Evolutionary conservation across 768 basidiomycete genomes (phyloP).

Genomic region (Rossbeevera mucosa): DNA sequence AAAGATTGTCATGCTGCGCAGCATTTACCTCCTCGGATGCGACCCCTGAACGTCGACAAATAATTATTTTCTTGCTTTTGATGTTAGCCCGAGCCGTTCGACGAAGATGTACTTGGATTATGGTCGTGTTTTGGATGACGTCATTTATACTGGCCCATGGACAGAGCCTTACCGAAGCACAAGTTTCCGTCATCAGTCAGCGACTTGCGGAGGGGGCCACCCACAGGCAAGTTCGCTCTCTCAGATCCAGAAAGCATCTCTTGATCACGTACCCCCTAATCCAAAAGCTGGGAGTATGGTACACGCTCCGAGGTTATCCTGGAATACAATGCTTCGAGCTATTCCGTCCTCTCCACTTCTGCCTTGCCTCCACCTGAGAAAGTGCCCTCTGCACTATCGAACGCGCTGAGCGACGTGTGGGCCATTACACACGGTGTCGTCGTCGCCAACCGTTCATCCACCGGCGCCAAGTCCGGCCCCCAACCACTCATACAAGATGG

Average conservation of each 20-base stretch:
- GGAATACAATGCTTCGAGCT: conserved; percentile 43
- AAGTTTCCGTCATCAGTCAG: conserved; percentile 34
- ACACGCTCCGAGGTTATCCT: conserved; percentile 47
- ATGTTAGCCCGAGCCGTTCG: conserved; percentile 1
- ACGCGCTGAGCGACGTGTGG: conserved; percentile 50
- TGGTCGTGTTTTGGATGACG: conserved; percentile 1
- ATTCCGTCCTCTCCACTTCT: conserved; percentile 40
- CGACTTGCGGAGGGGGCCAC: conserved; percentile 39
- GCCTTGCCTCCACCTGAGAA: conserved; percentile 26
- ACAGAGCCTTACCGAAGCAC: conserved; percentile 34
- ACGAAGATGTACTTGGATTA: background rate
- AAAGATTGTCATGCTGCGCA: background rate
- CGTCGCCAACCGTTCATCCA: conserved; percentile 41
- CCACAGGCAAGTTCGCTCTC: conserved; percentile 33
- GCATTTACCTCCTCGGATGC: background rate
- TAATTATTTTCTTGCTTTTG: background rate
- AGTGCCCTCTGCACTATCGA: conserved; percentile 15
- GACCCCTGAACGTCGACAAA: background rate
- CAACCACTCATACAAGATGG: conserved; percentile 55
- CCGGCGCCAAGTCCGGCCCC: conserved; percentile 42
- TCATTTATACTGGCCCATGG: conserved; percentile 12
- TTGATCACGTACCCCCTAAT: background rate
- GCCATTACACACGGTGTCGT: conserved; percentile 50
- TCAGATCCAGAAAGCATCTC: background rate
- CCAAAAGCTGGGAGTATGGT: conserved; percentile 52